These are phyloP conservation scores for Globisporangium paroecandrum DNA, from an alignment of 352 stramenopile species.

Conservation along the genomic window DNA sequence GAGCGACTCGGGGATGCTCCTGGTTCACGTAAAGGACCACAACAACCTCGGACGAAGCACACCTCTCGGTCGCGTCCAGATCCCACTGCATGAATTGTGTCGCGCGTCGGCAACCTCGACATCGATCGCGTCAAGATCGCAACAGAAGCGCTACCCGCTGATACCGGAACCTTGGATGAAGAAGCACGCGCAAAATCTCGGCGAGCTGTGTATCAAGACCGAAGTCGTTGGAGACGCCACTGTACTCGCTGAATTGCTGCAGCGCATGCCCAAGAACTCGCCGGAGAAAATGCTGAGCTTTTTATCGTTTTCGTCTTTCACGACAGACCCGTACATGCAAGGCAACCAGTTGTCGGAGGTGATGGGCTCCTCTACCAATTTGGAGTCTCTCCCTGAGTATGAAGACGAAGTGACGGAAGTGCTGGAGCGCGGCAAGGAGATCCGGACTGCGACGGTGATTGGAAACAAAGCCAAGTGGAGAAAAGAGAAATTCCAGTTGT, in stretches of 20 bases:
- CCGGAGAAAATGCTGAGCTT: constrained; percentile 53
- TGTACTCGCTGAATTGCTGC: constrained; percentile 48
- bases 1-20: constrained; percentile 33
- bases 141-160: constrained; percentile 54
- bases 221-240: constrained; percentile 61
- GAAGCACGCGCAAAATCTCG: constrained; percentile 45
- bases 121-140: constrained; percentile 45
- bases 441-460: constrained; percentile 36
- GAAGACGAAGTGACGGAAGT: constrained; percentile 49
- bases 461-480: constrained; percentile 39
- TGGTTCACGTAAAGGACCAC: constrained; percentile 76
- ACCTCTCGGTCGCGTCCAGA: constrained; percentile 60
- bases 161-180: constrained; percentile 75
- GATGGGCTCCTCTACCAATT: not conserved
- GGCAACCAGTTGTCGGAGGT: constrained; percentile 18
- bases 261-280: constrained; percentile 29
- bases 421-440: constrained; percentile 34
- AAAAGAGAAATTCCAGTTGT: constrained; percentile 61
- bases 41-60: constrained; percentile 65
- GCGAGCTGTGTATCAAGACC: constrained; percentile 65
- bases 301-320: constrained; percentile 49
- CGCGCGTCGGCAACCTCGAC: constrained; percentile 47
- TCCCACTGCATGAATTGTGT: constrained; percentile 59
- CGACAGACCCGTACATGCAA: constrained; percentile 37
- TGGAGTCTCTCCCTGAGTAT: constrained; percentile 19